Conservation (phyloP, 2,329 filamentous ascomycete genomes). For the Colletotrichum agaves region DNA sequence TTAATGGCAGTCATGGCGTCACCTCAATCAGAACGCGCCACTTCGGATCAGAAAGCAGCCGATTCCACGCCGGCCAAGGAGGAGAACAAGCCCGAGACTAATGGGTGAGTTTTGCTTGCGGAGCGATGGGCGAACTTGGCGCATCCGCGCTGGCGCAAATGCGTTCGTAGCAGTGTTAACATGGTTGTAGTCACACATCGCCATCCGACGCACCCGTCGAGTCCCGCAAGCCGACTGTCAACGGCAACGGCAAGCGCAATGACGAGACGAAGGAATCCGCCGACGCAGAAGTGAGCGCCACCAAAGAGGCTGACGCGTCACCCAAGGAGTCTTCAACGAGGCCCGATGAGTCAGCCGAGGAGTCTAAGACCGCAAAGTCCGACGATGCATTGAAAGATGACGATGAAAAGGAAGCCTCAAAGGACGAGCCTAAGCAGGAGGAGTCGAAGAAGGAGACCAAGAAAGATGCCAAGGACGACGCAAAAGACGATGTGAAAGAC, state of each 20-base stretch:
- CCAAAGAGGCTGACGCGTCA: conserved; percentile 18
- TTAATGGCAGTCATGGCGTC: conserved; percentile 65
- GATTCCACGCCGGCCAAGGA: conserved; percentile 45
- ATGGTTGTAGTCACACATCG: conserved; percentile 43
- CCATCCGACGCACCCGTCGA: conserved; percentile 39
- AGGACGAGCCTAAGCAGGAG: conserved; percentile 14
- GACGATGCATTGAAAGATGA: conserved; percentile 1
- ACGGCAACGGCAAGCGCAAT: conserved; percentile 42
- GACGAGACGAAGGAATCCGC: conserved; percentile 31
- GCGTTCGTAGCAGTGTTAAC: neutral
- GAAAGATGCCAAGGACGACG: conserved; percentile 8
- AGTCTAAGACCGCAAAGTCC: conserved; percentile 15
- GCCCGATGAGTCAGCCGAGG: conserved; percentile 6
- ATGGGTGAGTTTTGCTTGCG: conserved; percentile 50
- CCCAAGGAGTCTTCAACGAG: conserved; percentile 10
- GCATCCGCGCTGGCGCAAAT: conserved; percentile 29
- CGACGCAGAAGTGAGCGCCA: conserved; percentile 2
- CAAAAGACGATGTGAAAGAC: conserved; percentile 31
- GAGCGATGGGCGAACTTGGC: conserved; percentile 29
- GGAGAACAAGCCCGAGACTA: conserved; percentile 48
- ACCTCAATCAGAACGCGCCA: conserved; percentile 53
- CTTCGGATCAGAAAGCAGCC: conserved; percentile 60
- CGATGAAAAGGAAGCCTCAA: neutral
- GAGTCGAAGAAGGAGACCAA: neutral
- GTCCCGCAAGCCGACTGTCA: conserved; percentile 40